These are phyloP conservation scores for Aureobasidium leucospermi DNA, from an alignment of 2,329 filamentous ascomycete species.

Conservation along the genomic window DNA sequence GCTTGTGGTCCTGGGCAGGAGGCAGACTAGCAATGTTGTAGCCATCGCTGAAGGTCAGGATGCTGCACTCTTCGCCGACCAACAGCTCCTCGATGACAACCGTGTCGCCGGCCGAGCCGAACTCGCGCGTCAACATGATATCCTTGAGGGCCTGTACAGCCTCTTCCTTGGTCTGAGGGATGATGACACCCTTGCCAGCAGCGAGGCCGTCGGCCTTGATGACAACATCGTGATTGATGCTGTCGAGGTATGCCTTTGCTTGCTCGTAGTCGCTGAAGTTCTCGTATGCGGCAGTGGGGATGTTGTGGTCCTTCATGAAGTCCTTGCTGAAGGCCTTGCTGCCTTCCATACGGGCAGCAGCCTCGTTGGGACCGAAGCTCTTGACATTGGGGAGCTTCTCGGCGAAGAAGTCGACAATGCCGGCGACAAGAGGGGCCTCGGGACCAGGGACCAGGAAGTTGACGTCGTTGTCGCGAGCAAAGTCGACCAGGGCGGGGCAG, in stretches of 20 bases:
- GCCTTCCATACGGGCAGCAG: slow-evolving; percentile 84
- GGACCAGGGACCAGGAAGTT: slow-evolving; percentile 86
- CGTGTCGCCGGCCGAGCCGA: slow-evolving; percentile 77
- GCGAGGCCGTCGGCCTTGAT: slow-evolving; percentile 92
- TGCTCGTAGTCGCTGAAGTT: slow-evolving; percentile 55
- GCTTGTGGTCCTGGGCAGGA: slow-evolving; percentile 93
- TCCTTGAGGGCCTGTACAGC: slow-evolving; percentile 73
- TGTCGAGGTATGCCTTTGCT: slow-evolving; percentile 59
- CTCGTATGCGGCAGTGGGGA: slow-evolving; percentile 84
- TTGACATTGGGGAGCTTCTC: slow-evolving; percentile 47
- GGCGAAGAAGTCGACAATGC: slow-evolving; percentile 77
- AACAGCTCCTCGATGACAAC: slow-evolving; percentile 95
- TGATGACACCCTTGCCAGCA: slow-evolving; percentile 91
- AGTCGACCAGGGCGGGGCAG: slow-evolving; percentile 67
- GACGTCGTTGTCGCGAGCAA: slow-evolving; percentile 65
- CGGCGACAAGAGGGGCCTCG: slow-evolving; percentile 87
- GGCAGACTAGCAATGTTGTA: slow-evolving; percentile 76
- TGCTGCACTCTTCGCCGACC: slow-evolving; percentile 83
- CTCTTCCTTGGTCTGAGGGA: slow-evolving; percentile 74
- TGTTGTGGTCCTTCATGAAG: slow-evolving; percentile 86
- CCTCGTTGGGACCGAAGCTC: slow-evolving; percentile 78
- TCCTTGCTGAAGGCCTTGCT: slow-evolving; percentile 97
- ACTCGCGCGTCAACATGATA: slow-evolving; percentile 85
- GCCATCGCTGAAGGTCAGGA: slow-evolving; percentile 87
- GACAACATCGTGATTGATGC: slow-evolving; percentile 65